These are phyloP conservation scores for Aspergillus leporis DNA, from an alignment of 495 filamentous ascomycete genomes.

Conservation along the genomic window DNA sequence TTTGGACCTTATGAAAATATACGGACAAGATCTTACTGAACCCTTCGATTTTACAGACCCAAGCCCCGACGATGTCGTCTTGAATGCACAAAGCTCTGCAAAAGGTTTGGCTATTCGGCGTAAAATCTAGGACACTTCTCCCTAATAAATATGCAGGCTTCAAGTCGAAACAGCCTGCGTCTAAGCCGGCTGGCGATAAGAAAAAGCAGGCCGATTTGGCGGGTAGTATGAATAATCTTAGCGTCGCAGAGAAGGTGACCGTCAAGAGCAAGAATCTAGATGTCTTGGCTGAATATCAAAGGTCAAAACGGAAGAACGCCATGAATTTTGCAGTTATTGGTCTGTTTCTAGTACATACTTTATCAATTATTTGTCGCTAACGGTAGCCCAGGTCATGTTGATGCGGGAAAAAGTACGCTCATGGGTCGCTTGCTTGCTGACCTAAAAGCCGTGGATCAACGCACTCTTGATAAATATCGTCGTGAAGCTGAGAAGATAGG, in stretches of 20 bases:
- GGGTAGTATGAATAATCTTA: constrained; percentile 57
- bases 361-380: constrained; percentile 14
- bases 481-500: constrained; percentile 89
- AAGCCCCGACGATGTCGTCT: constrained; percentile 90
- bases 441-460: constrained; percentile 79
- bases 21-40: constrained; percentile 50
- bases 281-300: constrained; percentile 79
- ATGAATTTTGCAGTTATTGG: constrained; percentile 97
- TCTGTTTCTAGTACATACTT: constrained; percentile 34
- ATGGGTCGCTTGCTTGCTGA: constrained; percentile 96
- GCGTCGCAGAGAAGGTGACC: constrained; percentile 67
- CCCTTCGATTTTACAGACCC: constrained; percentile 77
- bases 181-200: constrained; percentile 43
- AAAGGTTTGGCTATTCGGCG: constrained; percentile 74
- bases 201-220: constrained; percentile 41
- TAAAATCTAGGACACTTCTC: constrained; percentile 34
- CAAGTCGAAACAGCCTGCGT: constrained; percentile 47
- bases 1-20: constrained; percentile 55
- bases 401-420: constrained; percentile 95
- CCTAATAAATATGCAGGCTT: constrained; percentile 49
- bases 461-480: constrained; percentile 83
- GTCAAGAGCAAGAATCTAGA: constrained; percentile 85
- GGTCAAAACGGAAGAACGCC: constrained; percentile 70
- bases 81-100: constrained; percentile 72
- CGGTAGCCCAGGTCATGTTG: constrained; percentile 73